Evolutionary conservation across 441 rosid species (phyloP).

Genomic region (Corymbia calophylla): DNA sequence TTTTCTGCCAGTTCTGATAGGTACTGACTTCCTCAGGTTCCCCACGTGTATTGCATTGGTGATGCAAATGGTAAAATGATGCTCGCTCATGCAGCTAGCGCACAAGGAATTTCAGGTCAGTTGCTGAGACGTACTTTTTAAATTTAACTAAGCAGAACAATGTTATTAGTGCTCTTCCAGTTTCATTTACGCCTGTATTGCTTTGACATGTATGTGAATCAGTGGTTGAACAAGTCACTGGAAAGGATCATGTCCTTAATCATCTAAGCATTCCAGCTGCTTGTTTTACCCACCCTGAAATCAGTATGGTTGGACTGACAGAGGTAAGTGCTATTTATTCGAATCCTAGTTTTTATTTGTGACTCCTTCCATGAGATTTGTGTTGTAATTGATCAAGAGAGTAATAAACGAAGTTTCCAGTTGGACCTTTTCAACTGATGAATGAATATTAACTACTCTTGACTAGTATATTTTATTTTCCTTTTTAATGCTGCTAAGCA

Average conservation of each 20-base stretch:
- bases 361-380: neutral
- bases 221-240: slow-evolving; percentile 94
- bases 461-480: neutral
- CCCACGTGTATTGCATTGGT: slow-evolving; percentile 76
- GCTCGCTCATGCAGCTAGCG: slow-evolving; percentile 99
- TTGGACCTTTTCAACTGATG: neutral
- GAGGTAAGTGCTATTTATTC: slow-evolving; percentile 37
- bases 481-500: neutral
- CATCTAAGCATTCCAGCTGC: slow-evolving; percentile 97
- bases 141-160: neutral
- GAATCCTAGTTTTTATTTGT: no score
- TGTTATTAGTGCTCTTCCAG: neutral
- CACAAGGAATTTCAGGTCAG: slow-evolving; percentile 98
- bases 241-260: slow-evolving; percentile 86
- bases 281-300: slow-evolving; percentile 98
- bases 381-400: neutral
- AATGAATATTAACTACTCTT: neutral
- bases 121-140: neutral
- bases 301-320: slow-evolving; percentile 97
- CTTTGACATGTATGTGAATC: neutral
- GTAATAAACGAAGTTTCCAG: neutral
- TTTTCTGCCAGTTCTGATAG: neutral
- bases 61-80: slow-evolving; percentile 98
- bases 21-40: slow-evolving; percentile 38
- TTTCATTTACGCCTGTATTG: neutral